phyloP scores from a whole-genome alignment of 208 protist species.

The Trypanosoma conorhini region DNA sequence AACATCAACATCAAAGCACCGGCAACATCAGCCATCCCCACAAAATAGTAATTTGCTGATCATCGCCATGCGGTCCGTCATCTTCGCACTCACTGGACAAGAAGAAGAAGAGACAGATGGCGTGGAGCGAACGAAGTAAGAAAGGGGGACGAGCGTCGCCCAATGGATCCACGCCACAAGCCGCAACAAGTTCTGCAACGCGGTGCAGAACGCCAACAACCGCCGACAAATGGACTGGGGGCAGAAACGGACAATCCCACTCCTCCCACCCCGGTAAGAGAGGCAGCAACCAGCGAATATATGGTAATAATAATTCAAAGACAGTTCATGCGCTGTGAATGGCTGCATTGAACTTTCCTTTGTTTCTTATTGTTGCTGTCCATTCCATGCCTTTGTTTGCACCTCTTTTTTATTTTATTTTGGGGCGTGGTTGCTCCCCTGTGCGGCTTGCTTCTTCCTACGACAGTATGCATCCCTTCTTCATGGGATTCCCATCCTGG shows the following conservation, averaged over 20 bases:
- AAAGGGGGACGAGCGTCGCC: background rate
- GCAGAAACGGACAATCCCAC: background rate
- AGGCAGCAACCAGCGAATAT: too few species aligned
- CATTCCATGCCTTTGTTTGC: conserved; percentile 21
- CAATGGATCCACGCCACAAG: background rate
- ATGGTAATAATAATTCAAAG: background rate
- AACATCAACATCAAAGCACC: background rate
- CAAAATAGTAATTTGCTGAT: background rate
- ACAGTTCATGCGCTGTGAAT: background rate
- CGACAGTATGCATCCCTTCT: background rate
- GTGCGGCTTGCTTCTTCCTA: conserved; percentile 3
- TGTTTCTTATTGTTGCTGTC: background rate
- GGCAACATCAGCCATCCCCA: background rate
- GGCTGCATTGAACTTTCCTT: background rate
- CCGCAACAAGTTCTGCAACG: background rate
- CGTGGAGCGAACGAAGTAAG: background rate
- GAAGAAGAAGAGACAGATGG: conserved; percentile 12
- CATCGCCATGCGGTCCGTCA: background rate
- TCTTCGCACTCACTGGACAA: background rate
- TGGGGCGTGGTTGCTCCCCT: background rate
- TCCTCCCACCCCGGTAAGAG: background rate
- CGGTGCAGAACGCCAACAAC: background rate
- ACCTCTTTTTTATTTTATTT: conserved; percentile 28
- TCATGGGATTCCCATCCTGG: conserved; percentile 18
- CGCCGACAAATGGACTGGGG: background rate